Conservation (phyloP, 2,329 filamentous ascomycete species). For the Aspergillus hiratsukae region DNA sequence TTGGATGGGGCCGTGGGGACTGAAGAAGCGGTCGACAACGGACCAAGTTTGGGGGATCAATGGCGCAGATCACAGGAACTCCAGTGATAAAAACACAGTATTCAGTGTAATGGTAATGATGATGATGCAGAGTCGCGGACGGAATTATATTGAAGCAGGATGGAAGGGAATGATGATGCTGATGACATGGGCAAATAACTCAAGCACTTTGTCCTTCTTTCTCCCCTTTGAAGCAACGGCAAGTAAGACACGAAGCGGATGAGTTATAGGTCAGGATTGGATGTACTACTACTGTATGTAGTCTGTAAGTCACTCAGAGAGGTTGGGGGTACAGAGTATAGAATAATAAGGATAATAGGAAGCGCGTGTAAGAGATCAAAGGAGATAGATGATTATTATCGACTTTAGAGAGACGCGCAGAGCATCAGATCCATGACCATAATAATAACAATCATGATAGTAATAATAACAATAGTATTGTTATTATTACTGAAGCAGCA, state of each 20-base stretch:
- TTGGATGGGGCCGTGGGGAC: slow-evolving; percentile 24
- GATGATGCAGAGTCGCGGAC: slow-evolving; percentile 1
- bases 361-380: not conserved
- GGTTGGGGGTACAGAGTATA: not conserved
- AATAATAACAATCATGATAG: slow-evolving; percentile 2
- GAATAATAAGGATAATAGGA: not conserved
- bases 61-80: slow-evolving; percentile 18
- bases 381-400: not conserved
- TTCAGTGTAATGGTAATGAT: slow-evolving; percentile 3
- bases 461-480: slow-evolving; percentile 1
- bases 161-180: slow-evolving; percentile 9
- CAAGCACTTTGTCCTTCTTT: not conserved
- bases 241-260: slow-evolving; percentile 4
- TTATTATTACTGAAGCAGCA: too few relatives aligned
- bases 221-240: not conserved
- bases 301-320: not conserved
- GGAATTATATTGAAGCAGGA: slow-evolving; percentile 6
- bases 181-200: slow-evolving; percentile 11
- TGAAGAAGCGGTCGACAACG: slow-evolving; percentile 23
- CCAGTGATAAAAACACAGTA: not conserved
- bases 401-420: not conserved
- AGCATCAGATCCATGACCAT: not conserved
- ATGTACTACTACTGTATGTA: not conserved
- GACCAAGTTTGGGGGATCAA: slow-evolving; percentile 14
- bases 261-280: not conserved